Percentiles rank a stretch among this genome's conserved stretches.
Evolutionary conservation across 2,329 filamentous ascomycete genomes (phyloP).

Genomic region (Microdochium paspali): DNA sequence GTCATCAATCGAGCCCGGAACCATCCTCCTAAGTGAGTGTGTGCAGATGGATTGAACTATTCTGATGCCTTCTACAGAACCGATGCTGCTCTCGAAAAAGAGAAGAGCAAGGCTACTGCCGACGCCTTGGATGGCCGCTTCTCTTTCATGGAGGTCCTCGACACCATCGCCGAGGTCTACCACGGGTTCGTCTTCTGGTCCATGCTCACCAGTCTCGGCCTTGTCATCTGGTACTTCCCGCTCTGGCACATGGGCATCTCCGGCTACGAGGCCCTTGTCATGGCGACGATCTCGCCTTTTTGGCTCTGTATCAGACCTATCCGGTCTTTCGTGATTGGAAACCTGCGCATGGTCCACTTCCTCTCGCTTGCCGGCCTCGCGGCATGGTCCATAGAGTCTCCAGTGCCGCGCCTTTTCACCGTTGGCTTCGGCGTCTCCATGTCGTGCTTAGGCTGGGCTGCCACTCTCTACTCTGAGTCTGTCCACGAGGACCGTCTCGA

Average conservation of each 20-base stretch:
- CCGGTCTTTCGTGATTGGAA: constrained; percentile 56
- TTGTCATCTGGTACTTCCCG: constrained; percentile 95
- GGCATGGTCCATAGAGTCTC: constrained; percentile 67
- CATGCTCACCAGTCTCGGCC: constrained; percentile 77
- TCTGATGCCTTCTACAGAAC: constrained; percentile 29
- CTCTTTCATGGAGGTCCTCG: constrained; percentile 63
- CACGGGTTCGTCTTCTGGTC: constrained; percentile 97
- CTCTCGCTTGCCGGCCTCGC: constrained; percentile 69
- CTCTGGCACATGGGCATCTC: constrained; percentile 99
- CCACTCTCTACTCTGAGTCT: constrained; percentile 71
- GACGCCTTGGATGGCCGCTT: constrained; percentile 64
- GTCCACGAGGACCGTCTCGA: constrained; percentile 69
- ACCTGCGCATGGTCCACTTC: constrained; percentile 64
- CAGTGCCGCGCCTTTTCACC: constrained; percentile 66
- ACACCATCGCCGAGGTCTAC: constrained; percentile 82
- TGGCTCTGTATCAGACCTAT: constrained; percentile 64
- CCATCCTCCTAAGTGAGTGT: no score
- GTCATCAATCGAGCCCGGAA: no score
- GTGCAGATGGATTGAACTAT: constrained; percentile 2
- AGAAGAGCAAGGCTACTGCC: constrained; percentile 66
- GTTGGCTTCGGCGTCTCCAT: constrained; percentile 75
- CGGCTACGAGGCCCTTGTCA: constrained; percentile 83
- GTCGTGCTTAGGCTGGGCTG: constrained; percentile 76
- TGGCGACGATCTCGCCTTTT: constrained; percentile 74
- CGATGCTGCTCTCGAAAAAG: constrained; percentile 54